Conservation (phyloP, 2,329 filamentous ascomycete genomes). For the Alternaria tenuissima region DNA sequence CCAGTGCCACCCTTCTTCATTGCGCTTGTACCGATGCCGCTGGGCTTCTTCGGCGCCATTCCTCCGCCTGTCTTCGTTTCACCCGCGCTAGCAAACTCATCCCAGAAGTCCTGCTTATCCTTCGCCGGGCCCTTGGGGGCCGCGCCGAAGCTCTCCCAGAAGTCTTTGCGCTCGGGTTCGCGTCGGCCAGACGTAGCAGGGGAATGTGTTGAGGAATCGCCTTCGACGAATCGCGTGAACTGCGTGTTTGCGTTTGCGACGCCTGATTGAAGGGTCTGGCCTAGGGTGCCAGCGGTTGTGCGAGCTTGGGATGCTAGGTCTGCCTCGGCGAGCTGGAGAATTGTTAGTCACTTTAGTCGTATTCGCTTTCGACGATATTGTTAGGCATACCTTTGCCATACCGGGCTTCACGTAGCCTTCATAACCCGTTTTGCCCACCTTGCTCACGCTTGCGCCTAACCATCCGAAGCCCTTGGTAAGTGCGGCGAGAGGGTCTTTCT, state of each 20-base stretch:
- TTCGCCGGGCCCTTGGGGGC: slow-evolving; percentile 60
- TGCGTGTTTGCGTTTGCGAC: slow-evolving; percentile 79
- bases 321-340: slow-evolving; percentile 73
- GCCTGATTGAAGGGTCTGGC: slow-evolving; percentile 69
- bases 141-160: slow-evolving; percentile 72
- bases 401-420: slow-evolving; percentile 92
- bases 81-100: slow-evolving; percentile 54
- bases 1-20: slow-evolving; percentile 61
- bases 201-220: slow-evolving; percentile 51
- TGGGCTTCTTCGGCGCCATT: slow-evolving; percentile 49
- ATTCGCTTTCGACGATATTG: not conserved
- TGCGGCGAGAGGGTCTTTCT: slow-evolving; percentile 87
- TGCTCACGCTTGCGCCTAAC: slow-evolving; percentile 87
- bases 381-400: slow-evolving; percentile 75
- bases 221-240: slow-evolving; percentile 89
- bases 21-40: slow-evolving; percentile 69
- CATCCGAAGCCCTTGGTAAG: slow-evolving; percentile 93
- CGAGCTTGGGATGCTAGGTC: slow-evolving; percentile 67
- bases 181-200: slow-evolving; percentile 30
- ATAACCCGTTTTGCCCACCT: slow-evolving; percentile 90
- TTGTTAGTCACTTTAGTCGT: slow-evolving; percentile 21
- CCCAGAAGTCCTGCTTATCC: slow-evolving; percentile 64
- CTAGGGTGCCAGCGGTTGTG: slow-evolving; percentile 62
- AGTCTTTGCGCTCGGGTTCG: slow-evolving; percentile 69
- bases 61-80: slow-evolving; percentile 33